phyloP scores from a whole-genome alignment of 2,329 filamentous ascomycete genomes.

The Albophoma yamanashiensis region DNA sequence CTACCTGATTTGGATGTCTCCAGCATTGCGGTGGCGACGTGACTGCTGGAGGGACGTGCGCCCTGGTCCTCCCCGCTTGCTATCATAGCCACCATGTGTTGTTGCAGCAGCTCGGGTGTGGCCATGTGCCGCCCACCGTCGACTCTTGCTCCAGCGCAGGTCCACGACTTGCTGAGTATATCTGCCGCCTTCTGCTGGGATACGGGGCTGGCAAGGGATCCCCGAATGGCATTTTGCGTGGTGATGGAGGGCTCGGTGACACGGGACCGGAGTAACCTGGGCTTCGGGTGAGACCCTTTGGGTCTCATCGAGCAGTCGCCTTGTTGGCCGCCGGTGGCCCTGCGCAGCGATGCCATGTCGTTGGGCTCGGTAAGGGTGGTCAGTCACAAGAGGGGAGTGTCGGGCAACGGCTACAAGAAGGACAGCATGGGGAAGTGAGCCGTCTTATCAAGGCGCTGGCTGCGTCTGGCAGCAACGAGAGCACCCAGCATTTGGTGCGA shows the following conservation, averaged over 20 bases:
- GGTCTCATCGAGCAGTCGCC: background rate
- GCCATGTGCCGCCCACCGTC: background rate
- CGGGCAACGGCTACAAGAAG: background rate
- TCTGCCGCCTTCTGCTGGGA: constrained; percentile 41
- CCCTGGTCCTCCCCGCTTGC: constrained; percentile 11
- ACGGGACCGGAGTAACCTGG: constrained; percentile 35
- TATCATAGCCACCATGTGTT: constrained; percentile 11
- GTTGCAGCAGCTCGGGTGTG: constrained; percentile 1
- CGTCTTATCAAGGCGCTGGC: background rate
- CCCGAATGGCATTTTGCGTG: constrained; percentile 40
- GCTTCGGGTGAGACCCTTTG: background rate
- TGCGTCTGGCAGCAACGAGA: background rate
- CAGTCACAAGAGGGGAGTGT: background rate
- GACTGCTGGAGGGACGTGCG: constrained; percentile 10
- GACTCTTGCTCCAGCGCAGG: constrained; percentile 25
- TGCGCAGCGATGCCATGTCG: background rate
- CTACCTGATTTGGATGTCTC: constrained; percentile 17
- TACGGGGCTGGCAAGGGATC: constrained; percentile 37
- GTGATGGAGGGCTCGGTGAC: constrained; percentile 49
- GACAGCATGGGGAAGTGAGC: background rate
- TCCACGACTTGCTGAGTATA: constrained; percentile 41
- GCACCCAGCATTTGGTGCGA: background rate
- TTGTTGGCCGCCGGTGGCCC: background rate
- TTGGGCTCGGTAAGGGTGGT: background rate
- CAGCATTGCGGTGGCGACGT: constrained; percentile 9